A percentile compares a stretch with the other conserved stretches of the same genome.
phyloP scores from a whole-genome alignment of 306 rosid species.

The Fragaria nilgerrensis region DNA sequence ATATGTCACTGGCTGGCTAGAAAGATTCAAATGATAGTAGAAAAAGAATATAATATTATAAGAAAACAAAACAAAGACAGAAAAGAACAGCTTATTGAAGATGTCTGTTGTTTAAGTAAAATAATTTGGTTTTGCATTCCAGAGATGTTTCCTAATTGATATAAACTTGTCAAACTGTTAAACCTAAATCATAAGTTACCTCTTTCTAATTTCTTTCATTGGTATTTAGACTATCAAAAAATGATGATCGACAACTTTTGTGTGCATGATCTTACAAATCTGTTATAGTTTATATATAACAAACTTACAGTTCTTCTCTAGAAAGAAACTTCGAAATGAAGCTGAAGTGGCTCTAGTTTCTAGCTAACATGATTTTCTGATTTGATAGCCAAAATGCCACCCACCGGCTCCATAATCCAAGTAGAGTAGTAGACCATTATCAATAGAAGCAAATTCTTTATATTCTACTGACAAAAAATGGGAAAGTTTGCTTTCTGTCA shows the following conservation, averaged over 20 bases:
- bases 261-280: background rate
- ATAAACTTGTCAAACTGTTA: background rate
- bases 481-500: background rate
- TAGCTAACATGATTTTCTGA: background rate
- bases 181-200: background rate
- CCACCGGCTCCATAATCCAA: background rate
- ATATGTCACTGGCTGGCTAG: slow-evolving; percentile 12
- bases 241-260: background rate
- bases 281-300: background rate
- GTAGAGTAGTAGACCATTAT: background rate
- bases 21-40: background rate
- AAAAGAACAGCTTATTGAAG: background rate
- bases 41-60: background rate
- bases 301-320: background rate
- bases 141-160: background rate
- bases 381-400: background rate
- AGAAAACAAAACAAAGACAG: background rate
- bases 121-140: background rate
- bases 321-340: background rate
- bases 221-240: background rate
- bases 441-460: background rate
- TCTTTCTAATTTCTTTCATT: background rate
- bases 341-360: background rate
- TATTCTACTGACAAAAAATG: background rate
- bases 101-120: background rate